Percentiles rank a stretch among this genome's conserved stretches.
These are phyloP conservation scores for Pseudozyma sp. DNA, from an alignment of 1,284 basidiomycete species.

Conservation along the genomic window DNA sequence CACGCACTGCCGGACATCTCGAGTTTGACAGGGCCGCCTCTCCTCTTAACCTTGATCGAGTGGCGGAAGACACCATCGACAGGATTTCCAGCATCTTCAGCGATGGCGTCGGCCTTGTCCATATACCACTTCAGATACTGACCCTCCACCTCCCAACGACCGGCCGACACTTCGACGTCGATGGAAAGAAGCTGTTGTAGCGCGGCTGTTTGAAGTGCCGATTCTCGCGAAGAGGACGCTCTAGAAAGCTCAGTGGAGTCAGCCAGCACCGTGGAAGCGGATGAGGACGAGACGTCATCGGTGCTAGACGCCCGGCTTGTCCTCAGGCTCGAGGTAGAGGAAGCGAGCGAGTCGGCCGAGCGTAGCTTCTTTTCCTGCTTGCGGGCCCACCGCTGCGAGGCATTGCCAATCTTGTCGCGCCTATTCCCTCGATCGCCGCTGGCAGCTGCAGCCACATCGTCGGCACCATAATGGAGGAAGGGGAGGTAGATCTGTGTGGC, in stretches of 20 bases:
- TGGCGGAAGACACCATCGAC: conserved; percentile 34
- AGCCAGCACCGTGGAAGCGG: conserved; percentile 26
- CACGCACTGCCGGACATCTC: conserved; percentile 46
- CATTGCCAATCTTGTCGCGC: conserved; percentile 15
- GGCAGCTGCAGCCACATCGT: conserved; percentile 64
- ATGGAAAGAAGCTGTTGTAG: conserved; percentile 65
- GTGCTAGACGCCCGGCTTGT: conserved; percentile 6
- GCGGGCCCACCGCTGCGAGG: conserved; percentile 21
- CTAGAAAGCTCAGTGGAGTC: conserved; percentile 21
- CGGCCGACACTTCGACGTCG: conserved; percentile 74
- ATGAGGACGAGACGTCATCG: conserved; percentile 24
- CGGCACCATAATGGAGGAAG: conserved; percentile 84
- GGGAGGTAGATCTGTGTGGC: conserved; percentile 89
- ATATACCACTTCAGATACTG: conserved; percentile 87
- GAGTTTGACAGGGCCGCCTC: conserved; percentile 34
- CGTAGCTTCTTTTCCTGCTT: conserved; percentile 35
- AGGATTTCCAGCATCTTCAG: conserved; percentile 24
- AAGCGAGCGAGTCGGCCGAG: conserved; percentile 15
- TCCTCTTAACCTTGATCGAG: conserved; percentile 42
- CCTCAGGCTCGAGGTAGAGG: conserved; percentile 21
- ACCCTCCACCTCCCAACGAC: conserved; percentile 78
- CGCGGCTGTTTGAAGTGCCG: neutral
- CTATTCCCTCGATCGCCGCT: conserved; percentile 39
- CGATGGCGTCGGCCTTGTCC: conserved; percentile 37
- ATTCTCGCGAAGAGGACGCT: conserved; percentile 13